These are phyloP conservation scores for Rhizoclosmatium sp. DNA, from an alignment of 192 early-diverging fungal genomes.

Conservation along the genomic window DNA sequence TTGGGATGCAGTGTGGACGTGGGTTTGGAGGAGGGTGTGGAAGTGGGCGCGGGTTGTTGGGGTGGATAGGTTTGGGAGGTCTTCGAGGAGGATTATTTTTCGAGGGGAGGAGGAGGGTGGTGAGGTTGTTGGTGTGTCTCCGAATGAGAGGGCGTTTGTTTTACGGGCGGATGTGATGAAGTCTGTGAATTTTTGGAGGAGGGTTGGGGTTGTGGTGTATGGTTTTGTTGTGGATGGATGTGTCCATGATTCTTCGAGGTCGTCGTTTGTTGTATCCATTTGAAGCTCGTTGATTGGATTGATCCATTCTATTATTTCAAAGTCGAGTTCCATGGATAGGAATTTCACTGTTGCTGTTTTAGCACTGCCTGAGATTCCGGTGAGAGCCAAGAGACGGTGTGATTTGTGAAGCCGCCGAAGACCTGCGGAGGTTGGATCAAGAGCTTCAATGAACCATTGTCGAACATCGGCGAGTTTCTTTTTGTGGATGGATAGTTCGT, in stretches of 20 bases:
- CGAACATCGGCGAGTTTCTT: constrained; percentile 45
- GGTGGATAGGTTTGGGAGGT: constrained; percentile 51
- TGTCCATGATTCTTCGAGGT: neutral
- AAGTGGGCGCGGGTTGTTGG: constrained; percentile 28
- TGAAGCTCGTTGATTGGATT: constrained; percentile 44
- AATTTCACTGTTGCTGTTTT: constrained; percentile 52
- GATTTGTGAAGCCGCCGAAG: constrained; percentile 21
- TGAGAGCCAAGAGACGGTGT: constrained; percentile 45
- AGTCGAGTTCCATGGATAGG: constrained; percentile 47
- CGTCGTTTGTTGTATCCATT: neutral
- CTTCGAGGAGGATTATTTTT: constrained; percentile 56
- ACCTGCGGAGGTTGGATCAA: neutral
- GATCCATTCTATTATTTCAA: constrained; percentile 54
- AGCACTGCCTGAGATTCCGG: constrained; percentile 55
- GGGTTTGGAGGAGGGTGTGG: constrained; percentile 43
- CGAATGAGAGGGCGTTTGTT: constrained; percentile 29
- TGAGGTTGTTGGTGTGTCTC: neutral
- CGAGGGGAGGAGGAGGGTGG: neutral
- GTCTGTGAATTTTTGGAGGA: constrained; percentile 30
- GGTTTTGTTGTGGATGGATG: neutral
- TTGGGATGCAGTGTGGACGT: constrained; percentile 26
- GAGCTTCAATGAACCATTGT: constrained; percentile 38
- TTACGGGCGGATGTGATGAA: constrained; percentile 27
- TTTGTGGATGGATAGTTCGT: constrained; percentile 51
- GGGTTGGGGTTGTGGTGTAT: neutral